These are phyloP conservation scores for Penicillium brasilianum DNA, from an alignment of 2,329 filamentous ascomycete species.

Conservation along the genomic window DNA sequence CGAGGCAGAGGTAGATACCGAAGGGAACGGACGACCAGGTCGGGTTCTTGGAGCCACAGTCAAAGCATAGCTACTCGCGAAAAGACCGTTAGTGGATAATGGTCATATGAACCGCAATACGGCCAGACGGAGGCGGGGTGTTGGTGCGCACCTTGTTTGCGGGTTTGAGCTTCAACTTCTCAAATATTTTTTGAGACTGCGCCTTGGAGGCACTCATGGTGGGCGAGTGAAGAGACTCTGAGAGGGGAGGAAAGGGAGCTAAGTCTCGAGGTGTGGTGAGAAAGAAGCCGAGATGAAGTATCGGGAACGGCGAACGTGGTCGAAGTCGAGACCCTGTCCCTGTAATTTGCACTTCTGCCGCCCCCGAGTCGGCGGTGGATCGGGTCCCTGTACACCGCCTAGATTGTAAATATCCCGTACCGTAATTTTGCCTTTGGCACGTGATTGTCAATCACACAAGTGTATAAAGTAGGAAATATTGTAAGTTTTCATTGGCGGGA, in stretches of 20 bases:
- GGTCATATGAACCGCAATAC: conserved; percentile 19
- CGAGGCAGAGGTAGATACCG: conserved; percentile 96
- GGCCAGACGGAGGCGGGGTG: conserved; percentile 32
- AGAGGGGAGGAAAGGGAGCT: conserved; percentile 17
- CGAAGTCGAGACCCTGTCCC: conserved; percentile 35
- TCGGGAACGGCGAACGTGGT: conserved; percentile 46
- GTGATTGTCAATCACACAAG: background rate
- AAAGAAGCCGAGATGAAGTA: conserved; percentile 31
- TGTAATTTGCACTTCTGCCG: conserved; percentile 30
- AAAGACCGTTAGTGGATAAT: conserved; percentile 26
- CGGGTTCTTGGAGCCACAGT: conserved; percentile 95
- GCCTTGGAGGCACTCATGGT: conserved; percentile 80
- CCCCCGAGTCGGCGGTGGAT: conserved; percentile 18
- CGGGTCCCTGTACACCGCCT: conserved; percentile 5
- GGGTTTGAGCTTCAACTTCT: conserved; percentile 91
- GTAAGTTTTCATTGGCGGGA: no score
- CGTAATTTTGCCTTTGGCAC: conserved; percentile 14
- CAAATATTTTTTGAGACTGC: conserved; percentile 95
- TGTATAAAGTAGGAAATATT: no score
- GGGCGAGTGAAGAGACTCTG: conserved; percentile 36
- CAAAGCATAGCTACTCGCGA: conserved; percentile 82
- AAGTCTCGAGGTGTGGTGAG: conserved; percentile 18
- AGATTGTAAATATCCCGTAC: conserved; percentile 19
- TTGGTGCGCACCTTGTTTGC: conserved; percentile 80
- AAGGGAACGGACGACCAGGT: conserved; percentile 98